These are phyloP conservation scores for Camellia oleifera DNA, from an alignment of 179 eudicot genomes.

Conservation along the genomic window DNA sequence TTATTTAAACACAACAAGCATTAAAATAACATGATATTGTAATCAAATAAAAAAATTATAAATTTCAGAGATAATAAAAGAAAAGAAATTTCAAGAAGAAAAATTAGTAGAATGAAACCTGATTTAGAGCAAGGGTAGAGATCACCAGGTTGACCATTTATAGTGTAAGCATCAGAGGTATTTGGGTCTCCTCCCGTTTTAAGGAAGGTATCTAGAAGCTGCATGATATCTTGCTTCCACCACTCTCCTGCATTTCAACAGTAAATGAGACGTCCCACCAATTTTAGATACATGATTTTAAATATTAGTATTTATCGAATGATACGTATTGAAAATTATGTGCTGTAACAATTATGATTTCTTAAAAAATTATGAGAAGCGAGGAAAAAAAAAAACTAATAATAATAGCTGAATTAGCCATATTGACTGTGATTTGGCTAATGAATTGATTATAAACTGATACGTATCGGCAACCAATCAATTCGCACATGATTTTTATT, in stretches of 20 bases:
- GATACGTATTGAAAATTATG: not conserved
- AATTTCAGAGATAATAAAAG: no score
- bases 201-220: constrained; percentile 23
- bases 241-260: constrained; percentile 20
- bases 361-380: no score
- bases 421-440: no score
- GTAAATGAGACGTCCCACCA: not conserved
- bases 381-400: no score
- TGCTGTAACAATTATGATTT: not conserved
- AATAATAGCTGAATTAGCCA: no score
- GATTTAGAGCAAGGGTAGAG: constrained; percentile 32
- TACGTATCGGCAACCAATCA: no score
- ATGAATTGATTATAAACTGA: no score
- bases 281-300: not conserved
- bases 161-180: constrained; percentile 41
- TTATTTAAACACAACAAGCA: no score
- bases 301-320: not conserved
- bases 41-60: no score
- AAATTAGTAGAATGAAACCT: constrained; percentile 6
- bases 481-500: no score
- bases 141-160: constrained; percentile 56
- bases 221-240: constrained; percentile 32
- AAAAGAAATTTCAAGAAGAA: no score
- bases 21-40: no score
- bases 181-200: constrained; percentile 31